Percentiles rank a stretch among this genome's conserved stretches.
Evolutionary conservation across 2,329 filamentous ascomycete species (phyloP).

Genomic region (Botryotinia calthae): DNA sequence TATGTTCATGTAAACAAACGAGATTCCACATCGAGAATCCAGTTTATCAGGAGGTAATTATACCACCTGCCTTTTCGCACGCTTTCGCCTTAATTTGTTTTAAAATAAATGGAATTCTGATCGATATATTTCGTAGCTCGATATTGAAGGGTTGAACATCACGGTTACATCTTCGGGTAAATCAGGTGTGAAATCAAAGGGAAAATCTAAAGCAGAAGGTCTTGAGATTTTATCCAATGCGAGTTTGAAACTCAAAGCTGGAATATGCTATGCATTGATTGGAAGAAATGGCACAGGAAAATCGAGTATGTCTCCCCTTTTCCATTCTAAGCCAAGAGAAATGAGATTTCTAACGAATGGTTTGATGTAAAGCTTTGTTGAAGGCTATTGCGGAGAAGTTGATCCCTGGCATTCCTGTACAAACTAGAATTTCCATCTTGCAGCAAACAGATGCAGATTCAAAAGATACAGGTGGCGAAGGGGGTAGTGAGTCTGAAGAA

Average conservation of each 20-base stretch:
- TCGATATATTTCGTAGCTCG: slow-evolving; percentile 48
- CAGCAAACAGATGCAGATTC: slow-evolving; percentile 57
- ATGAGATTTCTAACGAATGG: slow-evolving; percentile 9
- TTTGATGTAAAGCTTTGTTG: slow-evolving; percentile 55
- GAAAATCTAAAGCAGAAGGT: slow-evolving; percentile 49
- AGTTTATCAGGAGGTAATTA: slow-evolving; percentile 36
- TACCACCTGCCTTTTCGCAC: too few relatives aligned
- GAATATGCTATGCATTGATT: slow-evolving; percentile 72
- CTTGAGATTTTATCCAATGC: slow-evolving; percentile 70
- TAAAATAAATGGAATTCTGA: neutral
- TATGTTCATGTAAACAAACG: slow-evolving; percentile 38
- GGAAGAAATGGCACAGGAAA: slow-evolving; percentile 83
- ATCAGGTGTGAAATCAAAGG: slow-evolving; percentile 47
- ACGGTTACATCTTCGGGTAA: slow-evolving; percentile 51
- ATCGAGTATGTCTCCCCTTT: slow-evolving; percentile 57
- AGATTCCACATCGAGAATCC: slow-evolving; percentile 38
- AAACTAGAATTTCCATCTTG: slow-evolving; percentile 63
- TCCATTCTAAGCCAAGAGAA: neutral
- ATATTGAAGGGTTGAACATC: slow-evolving; percentile 72
- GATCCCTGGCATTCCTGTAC: slow-evolving; percentile 70
- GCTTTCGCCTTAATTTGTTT: too few relatives aligned
- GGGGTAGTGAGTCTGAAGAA: slow-evolving; percentile 24
- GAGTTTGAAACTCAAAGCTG: slow-evolving; percentile 68
- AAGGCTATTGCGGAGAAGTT: slow-evolving; percentile 74
- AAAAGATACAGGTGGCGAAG: slow-evolving; percentile 39